These are phyloP conservation scores for Quercus engelmannii DNA, from an alignment of 306 rosid genomes.

Conservation along the genomic window DNA sequence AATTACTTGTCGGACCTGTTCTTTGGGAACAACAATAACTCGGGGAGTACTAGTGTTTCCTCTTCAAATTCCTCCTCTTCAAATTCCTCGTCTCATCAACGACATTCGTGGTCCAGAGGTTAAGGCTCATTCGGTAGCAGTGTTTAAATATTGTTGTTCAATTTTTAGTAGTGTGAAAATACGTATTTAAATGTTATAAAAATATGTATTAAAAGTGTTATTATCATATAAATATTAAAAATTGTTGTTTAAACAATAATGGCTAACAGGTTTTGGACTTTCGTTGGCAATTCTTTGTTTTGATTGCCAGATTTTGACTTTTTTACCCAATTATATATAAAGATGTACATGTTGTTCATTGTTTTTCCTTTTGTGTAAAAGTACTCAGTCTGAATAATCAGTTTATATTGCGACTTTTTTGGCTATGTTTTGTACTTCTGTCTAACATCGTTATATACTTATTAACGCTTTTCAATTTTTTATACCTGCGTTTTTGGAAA, in stretches of 20 bases:
- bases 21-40: conserved; percentile 12
- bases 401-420: not conserved
- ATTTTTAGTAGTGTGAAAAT: too few species aligned
- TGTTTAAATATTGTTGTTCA: too few species aligned
- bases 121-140: too few species aligned
- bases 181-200: too few species aligned
- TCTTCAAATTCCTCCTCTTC: not conserved
- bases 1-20: conserved; percentile 52
- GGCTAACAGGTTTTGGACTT: too few species aligned
- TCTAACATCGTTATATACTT: too few species aligned
- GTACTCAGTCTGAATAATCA: not conserved
- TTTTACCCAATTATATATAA: not conserved
- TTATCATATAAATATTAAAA: too few species aligned
- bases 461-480: too few species aligned
- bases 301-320: not conserved
- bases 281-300: not conserved
- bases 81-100: conserved; percentile 20
- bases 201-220: too few species aligned
- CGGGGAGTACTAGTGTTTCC: conserved; percentile 16
- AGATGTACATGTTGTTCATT: not conserved
- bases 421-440: not conserved
- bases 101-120: not conserved
- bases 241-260: too few species aligned
- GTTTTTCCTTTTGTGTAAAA: not conserved
- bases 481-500: too few species aligned